Base-by-base conservation (phyloP, 176 grass and related monocot species). In the Hordeum marinum region DNA sequence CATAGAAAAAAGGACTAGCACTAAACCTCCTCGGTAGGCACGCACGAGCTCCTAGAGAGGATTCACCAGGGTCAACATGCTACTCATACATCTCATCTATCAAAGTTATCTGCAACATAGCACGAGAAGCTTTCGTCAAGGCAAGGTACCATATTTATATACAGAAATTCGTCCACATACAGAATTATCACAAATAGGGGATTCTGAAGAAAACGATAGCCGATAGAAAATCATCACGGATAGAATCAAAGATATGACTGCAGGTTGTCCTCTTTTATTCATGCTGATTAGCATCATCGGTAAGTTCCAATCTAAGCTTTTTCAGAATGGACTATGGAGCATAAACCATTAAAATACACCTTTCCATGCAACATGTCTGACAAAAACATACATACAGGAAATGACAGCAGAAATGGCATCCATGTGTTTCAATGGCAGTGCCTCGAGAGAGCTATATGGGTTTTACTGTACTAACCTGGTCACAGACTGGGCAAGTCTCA, bases 401-500 rank as follows among this genome's bases (percentile, higher is more conserved):
- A 48, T 48, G 36, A 46, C 31, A 45, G 83, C 8, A 37, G 29
- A 89, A 76, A 64, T 76, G 1, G 34, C 43, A 75, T 75, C 20
- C 21, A 39, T 54, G 29, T 50, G 11, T 25, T 40, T 69, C 42
- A 27, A 35, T 77, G 65, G 50, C 43, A 82, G 20, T 52, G 32
- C 23, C 37, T 62, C n/a, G 39, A 75, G 8, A 25, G 1, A 63
- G 42, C 60, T 59, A 20, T 2, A 84, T 25, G 32, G 5, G 15
- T 43, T 65, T 75, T 66, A 31, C 59, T 35, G 12, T 20, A 82
- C 90, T 63, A 80, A 98, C 95, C 95, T 98, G 89, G 36, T 93
- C 89, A 87, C 92, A 94, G 67, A 98, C 82, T 72, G 95, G 92
- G 80, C 92, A 98, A 36, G 95, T 93, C 46, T 93, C 92, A 61